A percentile compares a stretch with the other conserved stretches of the same genome.
Evolutionary conservation across 139 green algal species (phyloP).

Genomic region (Asterochloris erici): DNA sequence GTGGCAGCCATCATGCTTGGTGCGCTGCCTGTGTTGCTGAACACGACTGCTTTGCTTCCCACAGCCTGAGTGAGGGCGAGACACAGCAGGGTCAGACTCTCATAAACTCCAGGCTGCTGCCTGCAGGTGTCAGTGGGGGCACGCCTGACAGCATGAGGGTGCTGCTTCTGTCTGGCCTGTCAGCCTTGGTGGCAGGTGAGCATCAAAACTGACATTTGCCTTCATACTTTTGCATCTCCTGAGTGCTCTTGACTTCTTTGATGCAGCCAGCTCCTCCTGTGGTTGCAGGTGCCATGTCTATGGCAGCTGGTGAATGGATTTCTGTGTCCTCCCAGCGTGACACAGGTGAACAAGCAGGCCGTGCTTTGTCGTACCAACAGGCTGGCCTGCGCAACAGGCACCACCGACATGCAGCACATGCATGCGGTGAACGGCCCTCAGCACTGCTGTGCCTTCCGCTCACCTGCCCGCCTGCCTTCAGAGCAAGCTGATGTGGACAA

Average conservation of each 20-base stretch:
- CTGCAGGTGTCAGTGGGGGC: slow-evolving; percentile 20
- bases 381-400: no score
- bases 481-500: slow-evolving; percentile 82
- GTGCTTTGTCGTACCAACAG: no score
- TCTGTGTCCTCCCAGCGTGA: slow-evolving; percentile 52
- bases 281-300: slow-evolving; percentile 26
- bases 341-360: slow-evolving; percentile 13
- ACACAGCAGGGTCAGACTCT: no score
- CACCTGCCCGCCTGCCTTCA: no score
- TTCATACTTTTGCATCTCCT: background rate
- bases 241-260: background rate
- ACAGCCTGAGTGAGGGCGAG: no score
- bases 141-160: slow-evolving; percentile 28
- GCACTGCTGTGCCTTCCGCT: no score
- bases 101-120: no score
- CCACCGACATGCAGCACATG: no score
- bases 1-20: slow-evolving; percentile 67
- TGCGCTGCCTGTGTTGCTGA: slow-evolving; percentile 17
- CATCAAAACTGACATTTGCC: background rate
- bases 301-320: slow-evolving; percentile 74
- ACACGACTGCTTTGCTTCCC: background rate
- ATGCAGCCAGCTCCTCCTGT: background rate
- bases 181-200: slow-evolving; percentile 53
- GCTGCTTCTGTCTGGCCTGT: slow-evolving; percentile 57
- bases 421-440: background rate